Percentiles rank a stretch among this genome's conserved stretches.
phyloP scores from a whole-genome alignment of 2,329 filamentous ascomycete genomes.

The Ophidiomyces ophidiicola region DNA sequence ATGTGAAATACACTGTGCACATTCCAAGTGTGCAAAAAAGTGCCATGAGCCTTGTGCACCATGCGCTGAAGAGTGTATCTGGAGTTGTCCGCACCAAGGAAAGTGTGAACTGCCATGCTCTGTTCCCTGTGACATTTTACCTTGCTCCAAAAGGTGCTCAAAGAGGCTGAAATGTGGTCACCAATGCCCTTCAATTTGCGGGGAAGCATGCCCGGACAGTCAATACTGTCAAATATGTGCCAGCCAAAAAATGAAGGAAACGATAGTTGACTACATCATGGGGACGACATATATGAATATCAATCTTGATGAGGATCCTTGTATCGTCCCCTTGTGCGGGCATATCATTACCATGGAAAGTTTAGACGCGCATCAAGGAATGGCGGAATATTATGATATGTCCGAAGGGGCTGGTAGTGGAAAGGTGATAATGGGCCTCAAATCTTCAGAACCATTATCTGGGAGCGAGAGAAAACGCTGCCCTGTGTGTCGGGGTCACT shows the following conservation, averaged over 20 bases:
- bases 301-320: constrained; percentile 48
- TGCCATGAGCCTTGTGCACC: constrained; percentile 52
- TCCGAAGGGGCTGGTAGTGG: constrained; percentile 20
- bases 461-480: constrained; percentile 1
- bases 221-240: constrained; percentile 47
- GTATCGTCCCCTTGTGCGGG: constrained; percentile 50
- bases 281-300: constrained; percentile 45
- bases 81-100: constrained; percentile 42
- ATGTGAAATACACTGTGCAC: constrained; percentile 47
- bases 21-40: constrained; percentile 43
- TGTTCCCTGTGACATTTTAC: constrained; percentile 54
- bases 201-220: constrained; percentile 46
- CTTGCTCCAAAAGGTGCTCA: constrained; percentile 50
- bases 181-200: constrained; percentile 53
- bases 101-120: constrained; percentile 47
- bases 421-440: constrained; percentile 15
- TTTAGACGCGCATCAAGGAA: constrained; percentile 50
- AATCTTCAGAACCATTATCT: constrained; percentile 1
- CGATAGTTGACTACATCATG: constrained; percentile 46
- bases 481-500: constrained; percentile 1
- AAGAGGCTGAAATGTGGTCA: constrained; percentile 47
- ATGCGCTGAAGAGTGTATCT: constrained; percentile 47
- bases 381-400: constrained; percentile 30
- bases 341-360: constrained; percentile 50
- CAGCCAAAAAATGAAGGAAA: constrained; percentile 33